Evolutionary conservation across 768 basidiomycete genomes (phyloP).

Genomic region (Gautieria morchelliformis): DNA sequence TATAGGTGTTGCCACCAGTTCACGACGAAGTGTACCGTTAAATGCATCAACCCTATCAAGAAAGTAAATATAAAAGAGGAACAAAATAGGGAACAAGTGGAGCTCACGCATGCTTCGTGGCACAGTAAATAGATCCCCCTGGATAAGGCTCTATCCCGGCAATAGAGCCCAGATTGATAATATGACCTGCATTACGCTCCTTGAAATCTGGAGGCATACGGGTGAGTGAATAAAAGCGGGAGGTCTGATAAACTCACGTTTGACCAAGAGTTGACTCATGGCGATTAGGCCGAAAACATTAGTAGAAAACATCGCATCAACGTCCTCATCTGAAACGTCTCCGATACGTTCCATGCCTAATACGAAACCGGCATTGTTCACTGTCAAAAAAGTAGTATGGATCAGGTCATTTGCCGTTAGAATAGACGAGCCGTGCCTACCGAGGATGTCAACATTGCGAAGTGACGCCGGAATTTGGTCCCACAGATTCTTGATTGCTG

Average conservation of each 20-base stretch:
- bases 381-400: conserved; percentile 17
- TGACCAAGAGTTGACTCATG: conserved; percentile 66
- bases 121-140: conserved; percentile 88
- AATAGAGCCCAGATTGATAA: conserved; percentile 93
- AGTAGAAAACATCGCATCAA: conserved; percentile 71
- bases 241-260: conserved; percentile 15
- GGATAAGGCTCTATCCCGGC: conserved; percentile 83
- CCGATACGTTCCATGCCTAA: conserved; percentile 83
- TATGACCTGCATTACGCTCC: conserved; percentile 64
- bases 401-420: neutral
- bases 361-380: conserved; percentile 86
- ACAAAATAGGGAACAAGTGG: neutral
- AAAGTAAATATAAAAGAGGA: neutral
- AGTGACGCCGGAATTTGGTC: conserved; percentile 64
- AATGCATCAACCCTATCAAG: conserved; percentile 62
- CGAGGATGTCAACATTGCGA: conserved; percentile 72
- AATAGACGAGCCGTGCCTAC: conserved; percentile 31
- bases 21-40: conserved; percentile 68
- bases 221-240: neutral
- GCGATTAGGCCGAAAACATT: conserved; percentile 78
- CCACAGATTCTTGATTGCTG: conserved; percentile 58
- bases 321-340: conserved; percentile 61
- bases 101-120: conserved; percentile 63
- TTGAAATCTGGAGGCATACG: conserved; percentile 54
- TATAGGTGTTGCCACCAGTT: conserved; percentile 87